Evolutionary conservation across 352 stramenopile species (phyloP).

Genomic region (Phytophthora multivora): DNA sequence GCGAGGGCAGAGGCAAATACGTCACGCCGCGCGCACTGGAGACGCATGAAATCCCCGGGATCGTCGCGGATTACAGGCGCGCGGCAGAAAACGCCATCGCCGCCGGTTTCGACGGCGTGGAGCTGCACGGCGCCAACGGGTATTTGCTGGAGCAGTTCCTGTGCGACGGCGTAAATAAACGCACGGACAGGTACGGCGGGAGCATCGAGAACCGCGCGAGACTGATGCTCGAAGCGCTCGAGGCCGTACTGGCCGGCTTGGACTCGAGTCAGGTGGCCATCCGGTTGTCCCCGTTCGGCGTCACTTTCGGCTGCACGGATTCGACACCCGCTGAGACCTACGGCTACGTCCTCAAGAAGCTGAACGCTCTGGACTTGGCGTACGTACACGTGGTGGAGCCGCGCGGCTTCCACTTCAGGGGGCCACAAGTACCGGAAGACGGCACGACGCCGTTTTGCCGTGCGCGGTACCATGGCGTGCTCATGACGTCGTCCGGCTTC

Average conservation of each 20-base stretch:
- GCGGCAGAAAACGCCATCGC: conserved; percentile 37
- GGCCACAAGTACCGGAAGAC: conserved; percentile 34
- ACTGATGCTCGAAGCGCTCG: conserved; percentile 70
- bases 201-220: conserved; percentile 75
- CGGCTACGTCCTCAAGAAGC: conserved; percentile 40
- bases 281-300: conserved; percentile 42
- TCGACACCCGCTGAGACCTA: conserved; percentile 44
- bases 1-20: conserved; percentile 39
- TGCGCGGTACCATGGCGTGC: conserved; percentile 46
- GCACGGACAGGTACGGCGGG: conserved; percentile 56
- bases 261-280: conserved; percentile 46
- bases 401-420: conserved; percentile 38
- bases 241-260: conserved; percentile 46
- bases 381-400: conserved; percentile 69
- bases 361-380: conserved; percentile 43
- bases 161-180: conserved; percentile 35
- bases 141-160: conserved; percentile 41
- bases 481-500: conserved; percentile 63
- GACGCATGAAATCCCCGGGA: conserved; percentile 67
- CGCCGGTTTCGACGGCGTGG: conserved; percentile 35
- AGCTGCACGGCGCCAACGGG: conserved; percentile 38
- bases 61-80: conserved; percentile 35
- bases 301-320: conserved; percentile 44
- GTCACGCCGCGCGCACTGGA: conserved; percentile 70
- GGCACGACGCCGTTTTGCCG: conserved; percentile 53